Conservation (phyloP, 495 filamentous ascomycete genomes). For the Aspergillus kassunensis region DNA sequence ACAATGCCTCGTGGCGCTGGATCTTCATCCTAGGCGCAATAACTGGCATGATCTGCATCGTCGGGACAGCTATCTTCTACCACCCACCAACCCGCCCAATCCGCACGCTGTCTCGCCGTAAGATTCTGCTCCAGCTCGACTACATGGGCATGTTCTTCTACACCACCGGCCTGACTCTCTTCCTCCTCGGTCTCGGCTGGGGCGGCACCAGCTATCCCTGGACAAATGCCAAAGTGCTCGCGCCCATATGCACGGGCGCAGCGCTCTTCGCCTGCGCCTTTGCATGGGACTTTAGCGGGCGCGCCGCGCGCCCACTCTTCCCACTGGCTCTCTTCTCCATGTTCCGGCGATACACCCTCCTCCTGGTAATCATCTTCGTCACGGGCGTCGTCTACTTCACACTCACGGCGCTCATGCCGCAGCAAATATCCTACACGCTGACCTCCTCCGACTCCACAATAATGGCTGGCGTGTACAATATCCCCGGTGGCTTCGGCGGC, state of each 20-base stretch:
- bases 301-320: background rate
- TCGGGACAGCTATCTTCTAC: background rate
- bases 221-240: background rate
- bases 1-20: background rate
- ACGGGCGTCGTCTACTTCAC: background rate
- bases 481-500: background rate
- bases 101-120: background rate
- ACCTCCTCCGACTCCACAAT: background rate
- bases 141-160: constrained; percentile 1
- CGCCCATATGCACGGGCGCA: background rate
- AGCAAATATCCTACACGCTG: background rate
- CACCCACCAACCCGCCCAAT: background rate
- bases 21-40: background rate
- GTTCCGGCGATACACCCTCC: background rate
- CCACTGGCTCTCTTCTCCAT: background rate
- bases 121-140: constrained; percentile 1
- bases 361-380: background rate
- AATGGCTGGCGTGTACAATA: background rate
- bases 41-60: background rate
- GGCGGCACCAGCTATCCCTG: background rate
- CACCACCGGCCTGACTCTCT: background rate
- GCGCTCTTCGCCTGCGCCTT: background rate
- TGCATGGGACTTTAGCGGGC: background rate
- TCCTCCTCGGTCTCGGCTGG: constrained; percentile 3
- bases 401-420: background rate